A percentile compares a stretch with the other conserved stretches of the same genome.
phyloP scores from a whole-genome alignment of 331 rosid species.

The Pyrus hybrid region DNA sequence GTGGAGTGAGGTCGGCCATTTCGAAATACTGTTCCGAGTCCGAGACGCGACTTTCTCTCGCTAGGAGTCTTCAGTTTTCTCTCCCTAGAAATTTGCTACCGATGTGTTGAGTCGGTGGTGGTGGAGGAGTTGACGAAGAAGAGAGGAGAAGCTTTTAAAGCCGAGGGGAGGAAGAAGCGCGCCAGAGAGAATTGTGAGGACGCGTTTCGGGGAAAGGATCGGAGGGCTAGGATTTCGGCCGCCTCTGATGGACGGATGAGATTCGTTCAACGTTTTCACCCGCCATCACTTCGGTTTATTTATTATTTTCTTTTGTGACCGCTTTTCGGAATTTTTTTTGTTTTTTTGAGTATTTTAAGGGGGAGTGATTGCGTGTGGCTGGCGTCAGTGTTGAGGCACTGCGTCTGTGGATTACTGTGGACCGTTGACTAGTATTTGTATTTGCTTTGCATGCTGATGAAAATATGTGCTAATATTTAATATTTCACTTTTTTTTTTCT shows the following conservation, averaged over 20 bases:
- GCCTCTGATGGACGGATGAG: conserved; percentile 48
- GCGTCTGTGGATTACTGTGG: not conserved
- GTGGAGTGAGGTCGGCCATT: conserved; percentile 51
- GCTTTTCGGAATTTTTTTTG: not conserved
- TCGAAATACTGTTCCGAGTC: not conserved
- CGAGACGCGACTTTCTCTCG: not conserved
- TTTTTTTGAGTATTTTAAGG: too few relatives aligned
- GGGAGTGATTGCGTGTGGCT: not conserved
- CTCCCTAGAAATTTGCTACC: not conserved
- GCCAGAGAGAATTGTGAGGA: conserved; percentile 17
- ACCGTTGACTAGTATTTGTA: not conserved
- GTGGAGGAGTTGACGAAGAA: not conserved
- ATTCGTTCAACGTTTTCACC: conserved; percentile 44
- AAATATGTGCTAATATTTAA: too few relatives aligned
- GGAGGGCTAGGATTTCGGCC: conserved; percentile 43
- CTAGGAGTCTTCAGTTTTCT: not conserved
- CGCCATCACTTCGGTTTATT: conserved; percentile 6
- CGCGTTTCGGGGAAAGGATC: conserved; percentile 28
- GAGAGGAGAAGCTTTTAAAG: not conserved
- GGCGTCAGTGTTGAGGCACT: not conserved
- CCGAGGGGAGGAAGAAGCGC: conserved; percentile 20
- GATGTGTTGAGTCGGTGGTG: not conserved
- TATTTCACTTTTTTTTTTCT: too few relatives aligned
- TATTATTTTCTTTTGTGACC: conserved; percentile 1
- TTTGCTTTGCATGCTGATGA: not conserved